These are phyloP conservation scores for Quercus lobata DNA, from an alignment of 331 rosid genomes.

Conservation along the genomic window DNA sequence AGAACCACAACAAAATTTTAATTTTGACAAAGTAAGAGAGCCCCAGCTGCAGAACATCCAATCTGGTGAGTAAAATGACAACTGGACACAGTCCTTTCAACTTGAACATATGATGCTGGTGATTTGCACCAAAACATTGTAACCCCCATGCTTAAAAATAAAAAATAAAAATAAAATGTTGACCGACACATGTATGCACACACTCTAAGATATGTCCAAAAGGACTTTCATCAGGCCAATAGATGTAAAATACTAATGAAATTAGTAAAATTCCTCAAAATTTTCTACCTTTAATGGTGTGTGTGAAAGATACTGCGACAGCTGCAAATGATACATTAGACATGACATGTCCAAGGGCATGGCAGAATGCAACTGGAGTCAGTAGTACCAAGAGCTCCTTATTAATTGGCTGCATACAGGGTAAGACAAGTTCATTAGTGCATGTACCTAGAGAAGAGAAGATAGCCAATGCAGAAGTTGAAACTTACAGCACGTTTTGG, in stretches of 20 bases:
- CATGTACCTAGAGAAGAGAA: not conserved
- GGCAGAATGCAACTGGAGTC: conserved; percentile 80
- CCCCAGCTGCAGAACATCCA: not conserved
- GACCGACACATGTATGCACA: not conserved
- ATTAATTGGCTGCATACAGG: conserved; percentile 46
- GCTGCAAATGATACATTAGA: conserved; percentile 97
- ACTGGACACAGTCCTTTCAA: not conserved
- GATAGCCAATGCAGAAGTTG: not conserved
- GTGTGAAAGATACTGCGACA: conserved; percentile 95
- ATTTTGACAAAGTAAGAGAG: not conserved
- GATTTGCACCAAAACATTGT: not conserved
- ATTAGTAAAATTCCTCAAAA: not conserved
- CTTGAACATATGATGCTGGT: not conserved
- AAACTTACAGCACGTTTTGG: conserved; percentile 92
- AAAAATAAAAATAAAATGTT: not conserved
- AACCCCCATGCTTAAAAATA: not conserved
- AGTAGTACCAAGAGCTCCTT: conserved; percentile 60
- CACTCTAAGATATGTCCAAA: not conserved
- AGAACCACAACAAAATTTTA: not conserved
- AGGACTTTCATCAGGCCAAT: not conserved
- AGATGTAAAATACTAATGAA: not conserved
- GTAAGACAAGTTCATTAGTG: not conserved
- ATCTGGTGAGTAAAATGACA: not conserved
- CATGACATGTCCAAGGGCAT: conserved; percentile 93
- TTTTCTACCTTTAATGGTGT: conserved; percentile 72